Evolutionary conservation across 148 eudicot species (phyloP).

Genomic region (Arbutus unedo): DNA sequence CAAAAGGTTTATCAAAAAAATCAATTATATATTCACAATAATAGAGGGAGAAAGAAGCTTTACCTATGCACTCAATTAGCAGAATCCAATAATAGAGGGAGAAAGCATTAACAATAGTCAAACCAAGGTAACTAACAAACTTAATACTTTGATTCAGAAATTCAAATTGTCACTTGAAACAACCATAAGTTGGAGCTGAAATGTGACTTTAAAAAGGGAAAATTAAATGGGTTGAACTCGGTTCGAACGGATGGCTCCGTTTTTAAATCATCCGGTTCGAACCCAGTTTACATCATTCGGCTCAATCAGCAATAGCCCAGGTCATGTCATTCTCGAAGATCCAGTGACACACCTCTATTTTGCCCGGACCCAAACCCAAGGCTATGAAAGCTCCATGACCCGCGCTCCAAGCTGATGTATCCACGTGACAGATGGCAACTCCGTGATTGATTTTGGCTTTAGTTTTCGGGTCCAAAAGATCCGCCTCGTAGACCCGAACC

Average conservation of each 20-base stretch:
- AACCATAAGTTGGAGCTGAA: neutral
- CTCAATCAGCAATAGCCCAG: slow-evolving; percentile 7
- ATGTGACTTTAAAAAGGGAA: neutral
- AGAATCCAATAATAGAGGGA: neutral
- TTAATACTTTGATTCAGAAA: neutral
- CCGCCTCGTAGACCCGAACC: slow-evolving; percentile 57
- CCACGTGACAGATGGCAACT: slow-evolving; percentile 53
- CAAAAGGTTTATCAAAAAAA: no score
- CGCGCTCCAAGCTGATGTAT: slow-evolving; percentile 53
- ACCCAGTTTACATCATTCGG: neutral
- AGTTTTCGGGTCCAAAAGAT: slow-evolving; percentile 38
- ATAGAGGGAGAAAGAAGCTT: neutral
- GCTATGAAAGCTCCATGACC: slow-evolving; percentile 51
- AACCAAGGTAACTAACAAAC: neutral
- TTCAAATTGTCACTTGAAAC: neutral
- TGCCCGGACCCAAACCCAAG: slow-evolving; percentile 52
- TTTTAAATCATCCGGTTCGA: neutral
- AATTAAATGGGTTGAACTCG: neutral
- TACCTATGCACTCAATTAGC: neutral
- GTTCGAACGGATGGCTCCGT: neutral
- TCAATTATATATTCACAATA: no score
- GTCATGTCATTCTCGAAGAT: slow-evolving; percentile 11
- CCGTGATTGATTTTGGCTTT: slow-evolving; percentile 47
- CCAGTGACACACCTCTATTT: slow-evolving; percentile 32
- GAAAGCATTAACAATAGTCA: neutral